Percentiles rank a stretch among this genome's conserved stretches.
Evolutionary conservation across 176 grass and related monocot species (phyloP).

Genomic region (Oryza longistaminata): DNA sequence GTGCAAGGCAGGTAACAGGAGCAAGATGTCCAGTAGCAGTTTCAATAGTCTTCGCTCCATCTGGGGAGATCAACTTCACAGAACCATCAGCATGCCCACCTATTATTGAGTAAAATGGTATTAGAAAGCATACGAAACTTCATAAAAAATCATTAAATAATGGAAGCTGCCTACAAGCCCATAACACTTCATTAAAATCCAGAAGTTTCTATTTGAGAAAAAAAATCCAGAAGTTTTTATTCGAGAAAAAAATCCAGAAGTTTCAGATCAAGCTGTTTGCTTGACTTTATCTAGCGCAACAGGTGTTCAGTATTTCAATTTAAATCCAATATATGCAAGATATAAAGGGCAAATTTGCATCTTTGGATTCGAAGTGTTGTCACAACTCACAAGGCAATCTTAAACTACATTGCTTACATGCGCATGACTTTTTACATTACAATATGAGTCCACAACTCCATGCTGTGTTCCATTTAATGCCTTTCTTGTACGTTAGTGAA

Average conservation of each 20-base stretch:
- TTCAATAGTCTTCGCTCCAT: constrained; percentile 93
- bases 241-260: not conserved
- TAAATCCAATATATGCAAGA: constrained; percentile 16
- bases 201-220: not conserved
- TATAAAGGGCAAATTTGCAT: constrained; percentile 14
- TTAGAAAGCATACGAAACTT: constrained; percentile 21
- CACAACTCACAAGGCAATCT: not conserved
- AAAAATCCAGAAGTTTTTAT: not conserved
- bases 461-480: not conserved
- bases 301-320: constrained; percentile 3
- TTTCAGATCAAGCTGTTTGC: constrained; percentile 3
- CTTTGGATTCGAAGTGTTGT: constrained; percentile 20
- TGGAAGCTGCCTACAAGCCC: constrained; percentile 3
- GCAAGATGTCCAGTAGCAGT: constrained; percentile 81
- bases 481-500: not conserved
- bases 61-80: constrained; percentile 76
- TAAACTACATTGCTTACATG: not conserved
- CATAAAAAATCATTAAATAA: constrained; percentile 25
- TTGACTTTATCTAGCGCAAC: constrained; percentile 6
- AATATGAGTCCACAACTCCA: not conserved
- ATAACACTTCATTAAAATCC: constrained; percentile 16
- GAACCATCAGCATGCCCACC: constrained; percentile 96
- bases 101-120: constrained; percentile 48
- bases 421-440: not conserved
- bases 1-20: constrained; percentile 83